A percentile compares a stretch with the other conserved stretches of the same genome.
These are phyloP conservation scores for Lichtheimia ornata DNA, from an alignment of 371 early-diverging fungal species.

Conservation along the genomic window DNA sequence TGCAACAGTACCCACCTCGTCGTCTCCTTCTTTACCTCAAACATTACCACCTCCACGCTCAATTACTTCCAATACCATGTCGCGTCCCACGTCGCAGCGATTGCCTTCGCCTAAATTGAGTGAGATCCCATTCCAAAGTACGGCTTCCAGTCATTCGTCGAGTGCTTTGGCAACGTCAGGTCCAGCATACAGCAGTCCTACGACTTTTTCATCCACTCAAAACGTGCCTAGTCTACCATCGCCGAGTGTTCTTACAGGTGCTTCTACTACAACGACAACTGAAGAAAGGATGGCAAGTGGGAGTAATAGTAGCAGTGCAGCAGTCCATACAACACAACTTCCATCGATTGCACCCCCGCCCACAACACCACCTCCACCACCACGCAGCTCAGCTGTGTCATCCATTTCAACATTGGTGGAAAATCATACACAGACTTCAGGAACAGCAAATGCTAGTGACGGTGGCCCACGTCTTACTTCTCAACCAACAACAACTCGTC, in stretches of 20 bases:
- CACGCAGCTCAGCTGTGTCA: too few relatives aligned
- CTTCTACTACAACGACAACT: neutral
- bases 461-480: neutral
- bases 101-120: slow-evolving; percentile 3
- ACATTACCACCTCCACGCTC: slow-evolving; percentile 10
- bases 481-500: neutral
- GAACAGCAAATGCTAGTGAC: too few relatives aligned
- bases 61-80: slow-evolving; percentile 2
- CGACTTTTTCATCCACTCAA: neutral
- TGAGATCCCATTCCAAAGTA: slow-evolving; percentile 13
- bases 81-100: slow-evolving; percentile 6
- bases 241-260: neutral
- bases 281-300: neutral
- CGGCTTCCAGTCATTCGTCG: slow-evolving; percentile 8
- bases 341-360: too few relatives aligned
- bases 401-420: too few relatives aligned
- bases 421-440: too few relatives aligned
- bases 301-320: neutral
- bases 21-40: slow-evolving; percentile 9
- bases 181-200: slow-evolving; percentile 1
- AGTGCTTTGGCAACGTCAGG: slow-evolving; percentile 6
- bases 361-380: too few relatives aligned
- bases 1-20: neutral
- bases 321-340: neutral
- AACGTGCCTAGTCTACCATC: slow-evolving; percentile 9